Conservation (phyloP, 148 eudicot species). For the Linanthus parryae region DNA sequence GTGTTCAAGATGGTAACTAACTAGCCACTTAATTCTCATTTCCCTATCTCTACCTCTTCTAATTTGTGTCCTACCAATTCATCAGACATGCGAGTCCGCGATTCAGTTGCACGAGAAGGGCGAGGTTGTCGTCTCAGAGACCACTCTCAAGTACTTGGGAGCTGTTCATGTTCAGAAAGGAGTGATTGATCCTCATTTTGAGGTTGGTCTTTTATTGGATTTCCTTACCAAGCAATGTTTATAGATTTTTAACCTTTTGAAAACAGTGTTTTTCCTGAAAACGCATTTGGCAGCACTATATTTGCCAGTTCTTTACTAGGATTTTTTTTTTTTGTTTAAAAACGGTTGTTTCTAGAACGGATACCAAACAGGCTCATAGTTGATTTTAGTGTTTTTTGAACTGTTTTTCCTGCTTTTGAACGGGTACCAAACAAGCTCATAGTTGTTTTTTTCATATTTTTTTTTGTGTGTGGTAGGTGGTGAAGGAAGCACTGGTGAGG, state of each 20-base stretch:
- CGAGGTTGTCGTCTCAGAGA: constrained; percentile 34
- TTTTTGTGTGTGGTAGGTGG: constrained; percentile 17
- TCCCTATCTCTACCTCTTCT: not conserved
- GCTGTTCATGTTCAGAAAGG: constrained; percentile 49
- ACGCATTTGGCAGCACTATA: too few relatives aligned
- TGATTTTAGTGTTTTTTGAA: not conserved
- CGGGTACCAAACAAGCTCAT: not conserved
- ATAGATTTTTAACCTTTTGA: too few relatives aligned
- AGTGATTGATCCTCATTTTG: constrained; percentile 48
- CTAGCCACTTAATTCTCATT: too few relatives aligned
- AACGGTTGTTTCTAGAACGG: too few relatives aligned
- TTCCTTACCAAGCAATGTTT: too few relatives aligned
- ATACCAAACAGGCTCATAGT: too few relatives aligned
- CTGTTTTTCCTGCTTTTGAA: not conserved
- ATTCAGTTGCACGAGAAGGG: constrained; percentile 54
- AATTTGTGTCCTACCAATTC: not conserved
- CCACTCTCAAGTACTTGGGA: constrained; percentile 54
- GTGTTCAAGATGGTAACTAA: constrained; percentile 57
- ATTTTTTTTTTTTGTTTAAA: too few relatives aligned
- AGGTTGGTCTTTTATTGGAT: too few relatives aligned
- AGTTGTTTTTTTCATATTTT: not conserved
- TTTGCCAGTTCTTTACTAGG: too few relatives aligned
- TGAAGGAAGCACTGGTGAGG: constrained; percentile 32
- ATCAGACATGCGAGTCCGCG: constrained; percentile 60
- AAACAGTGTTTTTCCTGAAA: too few relatives aligned